Evolutionary conservation across 1,139 yeast genomes (phyloP), one percentile per base, ranked within the genome.

Genomic region (Protomyces arabidopsidicola): DNA sequence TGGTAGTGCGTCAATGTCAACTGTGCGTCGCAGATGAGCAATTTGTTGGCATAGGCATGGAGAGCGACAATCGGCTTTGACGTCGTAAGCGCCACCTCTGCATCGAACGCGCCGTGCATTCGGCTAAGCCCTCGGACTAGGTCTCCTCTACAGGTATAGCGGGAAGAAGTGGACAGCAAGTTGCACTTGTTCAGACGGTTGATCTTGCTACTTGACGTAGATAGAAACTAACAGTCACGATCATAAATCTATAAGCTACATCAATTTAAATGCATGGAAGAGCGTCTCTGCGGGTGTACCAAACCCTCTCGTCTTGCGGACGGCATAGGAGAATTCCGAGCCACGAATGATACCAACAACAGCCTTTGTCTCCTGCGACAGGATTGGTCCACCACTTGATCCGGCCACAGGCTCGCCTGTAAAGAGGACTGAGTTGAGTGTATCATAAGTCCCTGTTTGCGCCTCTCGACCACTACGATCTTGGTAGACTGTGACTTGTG

Each of bases 71-170:
- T 52, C 16, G 39, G 35, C 42, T 52, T 51, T 5, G 52, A 12
- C 35, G 35, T 48, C 52, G 42, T 55, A 18, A 58, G 39, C 14
- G 45, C 39, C 31, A 55, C 38, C 52, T 51, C 62, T 50, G 16
- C 31, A 12, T 55, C 42, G 53, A 58, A 58, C n/a, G 62, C 62
- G 35, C 53, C 62, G 20, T 45, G 62, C 62, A 58, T 58, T 20
- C 36, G 35, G 45, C 31, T 16, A 20, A 18, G 16, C 22, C 8
- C 27, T 14, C 42, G 42, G 31, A 8, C 31, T 27, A 1, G 6
- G 31, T 5, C 31, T 27, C 31, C 31, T 27, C 31, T 27, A 27
- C 31, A 27, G 6, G 31, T 27, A 27, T 27, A 27, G 31, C 31
- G 31, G 31, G 31, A 27, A 27, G 31, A 27, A 8, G 31, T 27